Conservation (phyloP, 2,329 filamentous ascomycete genomes). For the Penicillium sp. region DNA sequence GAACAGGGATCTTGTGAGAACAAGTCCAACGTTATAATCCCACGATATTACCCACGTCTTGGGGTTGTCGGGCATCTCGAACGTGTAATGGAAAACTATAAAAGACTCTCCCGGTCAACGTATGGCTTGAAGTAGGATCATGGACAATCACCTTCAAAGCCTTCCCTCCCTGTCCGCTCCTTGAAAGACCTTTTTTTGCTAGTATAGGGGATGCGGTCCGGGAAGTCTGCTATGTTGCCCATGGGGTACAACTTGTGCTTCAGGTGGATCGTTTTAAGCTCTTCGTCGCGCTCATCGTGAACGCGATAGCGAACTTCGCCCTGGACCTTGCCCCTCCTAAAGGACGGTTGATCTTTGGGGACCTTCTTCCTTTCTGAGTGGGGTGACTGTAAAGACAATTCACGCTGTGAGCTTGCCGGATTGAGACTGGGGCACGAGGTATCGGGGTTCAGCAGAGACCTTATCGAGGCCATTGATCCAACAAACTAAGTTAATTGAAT, state of each 20-base stretch:
- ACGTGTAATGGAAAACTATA: constrained; percentile 58
- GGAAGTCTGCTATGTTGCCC: constrained; percentile 51
- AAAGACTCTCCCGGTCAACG: too few relatives aligned
- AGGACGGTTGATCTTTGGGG: constrained; percentile 56
- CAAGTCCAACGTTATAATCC: constrained; percentile 92
- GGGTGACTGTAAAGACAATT: too few relatives aligned
- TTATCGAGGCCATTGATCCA: too few relatives aligned
- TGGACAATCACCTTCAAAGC: constrained; percentile 63
- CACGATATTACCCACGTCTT: constrained; percentile 78
- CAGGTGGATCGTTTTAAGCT: constrained; percentile 50
- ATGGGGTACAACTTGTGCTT: constrained; percentile 60
- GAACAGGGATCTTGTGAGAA: constrained; percentile 90
- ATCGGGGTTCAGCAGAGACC: too few relatives aligned
- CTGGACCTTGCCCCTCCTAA: constrained; percentile 53
- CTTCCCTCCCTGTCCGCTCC: constrained; percentile 74
- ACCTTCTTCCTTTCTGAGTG: constrained; percentile 51
- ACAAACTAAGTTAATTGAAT: too few relatives aligned
- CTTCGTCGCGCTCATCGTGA: constrained; percentile 56
- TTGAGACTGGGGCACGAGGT: too few relatives aligned
- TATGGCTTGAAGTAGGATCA: too few relatives aligned
- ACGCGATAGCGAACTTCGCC: constrained; percentile 66
- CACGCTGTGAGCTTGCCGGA: too few relatives aligned
- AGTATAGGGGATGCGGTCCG: constrained; percentile 80
- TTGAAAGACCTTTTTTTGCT: constrained; percentile 87
- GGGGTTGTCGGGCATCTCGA: constrained; percentile 59